Evolutionary conservation across 768 basidiomycete species (phyloP), one percentile per base, ranked within the genome.

Genomic region (Tulasnella calospora): DNA sequence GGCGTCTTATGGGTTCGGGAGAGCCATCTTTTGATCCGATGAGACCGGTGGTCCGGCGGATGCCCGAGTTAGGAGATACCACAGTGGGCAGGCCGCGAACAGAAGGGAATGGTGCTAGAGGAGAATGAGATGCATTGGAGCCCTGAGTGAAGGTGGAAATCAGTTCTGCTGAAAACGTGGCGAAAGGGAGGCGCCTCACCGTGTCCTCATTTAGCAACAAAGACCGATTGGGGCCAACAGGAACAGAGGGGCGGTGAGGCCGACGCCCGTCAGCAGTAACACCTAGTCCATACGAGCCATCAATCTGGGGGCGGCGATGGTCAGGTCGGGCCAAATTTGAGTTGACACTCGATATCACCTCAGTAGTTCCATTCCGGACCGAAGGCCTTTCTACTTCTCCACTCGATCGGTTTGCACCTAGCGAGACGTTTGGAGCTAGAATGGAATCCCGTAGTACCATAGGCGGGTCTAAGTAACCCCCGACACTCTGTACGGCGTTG

Each of bases 381-480:
- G 33, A 67, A 67, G 61, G 61, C 61, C 61, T 67, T 30, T 27
- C 61, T 35, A 17, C 38, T 33, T 27, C 71, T 73, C 71, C 71
- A 27, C 36, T 30, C 36, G 71, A 36, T 72, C 71, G 71, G 38
- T 72, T 72, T 40, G 36, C 38, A 46, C 71, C 38, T 40, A 40
- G 71, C 36, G 71, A 46, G 21, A 41, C 77, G 46, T 73, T 78
- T 8, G 77, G 46, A 71, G 70, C 27, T 33, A 72, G 36, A 21
- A 69, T 30, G 17, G 40, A 78, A 41, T 78, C 71, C 55, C 55
- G 30, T 40, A 78, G 70, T 27, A 76, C 75, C 51, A 44, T 44
- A 19, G 77, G 77, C 27, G 77, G 77, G 44, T 78, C 77, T 17
- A 78, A 55, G 69, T 78, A 78, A 27, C 77, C 77, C 9, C 77